Percentiles rank a stretch among this genome's conserved stretches.
Conservation (phyloP, 169 alveolate species). For the Plasmodium ovale region DNA sequence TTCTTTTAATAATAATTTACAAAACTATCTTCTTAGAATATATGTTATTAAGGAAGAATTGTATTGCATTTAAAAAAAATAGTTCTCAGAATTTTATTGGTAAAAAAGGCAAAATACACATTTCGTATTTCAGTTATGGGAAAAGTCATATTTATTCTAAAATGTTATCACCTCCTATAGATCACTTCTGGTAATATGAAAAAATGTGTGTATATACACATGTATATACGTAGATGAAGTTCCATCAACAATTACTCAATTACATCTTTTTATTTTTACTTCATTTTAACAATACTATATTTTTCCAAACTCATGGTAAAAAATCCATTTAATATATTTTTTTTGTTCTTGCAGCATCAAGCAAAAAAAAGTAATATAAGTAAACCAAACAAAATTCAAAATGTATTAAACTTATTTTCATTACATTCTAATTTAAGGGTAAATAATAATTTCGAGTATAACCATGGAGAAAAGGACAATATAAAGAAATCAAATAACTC, state of each 20-base stretch:
- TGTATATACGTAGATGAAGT: neutral
- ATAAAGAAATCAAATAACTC: too few relatives aligned
- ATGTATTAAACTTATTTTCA: neutral
- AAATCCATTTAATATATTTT: neutral
- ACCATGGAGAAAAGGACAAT: too few relatives aligned
- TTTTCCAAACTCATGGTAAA: neutral
- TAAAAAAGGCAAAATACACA: too few relatives aligned
- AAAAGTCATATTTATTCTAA: neutral
- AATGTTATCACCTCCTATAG: neutral
- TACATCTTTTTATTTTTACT: too few relatives aligned
- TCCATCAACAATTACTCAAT: neutral
- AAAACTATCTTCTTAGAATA: too few relatives aligned
- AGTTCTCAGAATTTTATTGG: too few relatives aligned
- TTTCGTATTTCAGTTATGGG: neutral
- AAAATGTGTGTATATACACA: too few relatives aligned
- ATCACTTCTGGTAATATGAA: neutral
- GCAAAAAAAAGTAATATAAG: neutral
- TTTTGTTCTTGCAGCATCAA: neutral
- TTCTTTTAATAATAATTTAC: too few relatives aligned
- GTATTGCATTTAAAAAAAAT: too few relatives aligned
- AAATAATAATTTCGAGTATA: too few relatives aligned
- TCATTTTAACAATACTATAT: too few relatives aligned
- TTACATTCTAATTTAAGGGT: neutral
- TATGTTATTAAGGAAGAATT: too few relatives aligned
- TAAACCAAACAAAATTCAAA: neutral